These are phyloP conservation scores for Xylariaceae sp. DNA, from an alignment of 2,329 filamentous ascomycete genomes.

Conservation along the genomic window DNA sequence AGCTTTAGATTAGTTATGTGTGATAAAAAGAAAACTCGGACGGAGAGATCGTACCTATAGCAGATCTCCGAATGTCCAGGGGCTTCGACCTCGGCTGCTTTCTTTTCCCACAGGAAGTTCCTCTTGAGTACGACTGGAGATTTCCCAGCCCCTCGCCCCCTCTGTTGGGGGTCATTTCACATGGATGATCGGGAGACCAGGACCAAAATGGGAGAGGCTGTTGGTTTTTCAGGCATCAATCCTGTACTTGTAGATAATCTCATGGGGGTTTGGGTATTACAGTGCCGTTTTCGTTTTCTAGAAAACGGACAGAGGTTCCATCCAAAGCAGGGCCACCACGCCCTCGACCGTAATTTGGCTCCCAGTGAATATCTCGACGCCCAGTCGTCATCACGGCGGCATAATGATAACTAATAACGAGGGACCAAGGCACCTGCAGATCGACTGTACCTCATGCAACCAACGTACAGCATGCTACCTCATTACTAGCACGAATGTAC, in stretches of 20 bases:
- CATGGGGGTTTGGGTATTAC: not conserved
- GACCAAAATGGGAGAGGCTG: not conserved
- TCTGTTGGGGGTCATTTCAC: not conserved
- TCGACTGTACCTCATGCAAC: not conserved
- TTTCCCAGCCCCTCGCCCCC: too few species aligned
- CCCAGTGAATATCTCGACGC: not conserved
- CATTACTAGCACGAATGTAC: not conserved
- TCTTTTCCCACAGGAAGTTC: not conserved
- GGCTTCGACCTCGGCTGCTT: conserved; percentile 1
- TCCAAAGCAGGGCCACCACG: not conserved
- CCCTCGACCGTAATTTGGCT: not conserved
- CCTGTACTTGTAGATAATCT: not conserved
- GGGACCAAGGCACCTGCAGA: not conserved
- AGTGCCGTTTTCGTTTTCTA: not conserved
- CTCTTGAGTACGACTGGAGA: not conserved
- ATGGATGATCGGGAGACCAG: not conserved
- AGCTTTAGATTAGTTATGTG: not conserved
- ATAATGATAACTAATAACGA: not conserved
- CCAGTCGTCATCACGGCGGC: not conserved
- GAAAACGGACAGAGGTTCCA: not conserved
- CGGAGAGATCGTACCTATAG: not conserved
- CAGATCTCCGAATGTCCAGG: not conserved
- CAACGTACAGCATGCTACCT: not conserved
- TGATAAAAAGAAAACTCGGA: conserved; percentile 1
- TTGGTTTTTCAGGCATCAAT: conserved; percentile 1